Base-by-base conservation (phyloP, 495 filamentous ascomycete species). In the Xeromyces bisporus region DNA sequence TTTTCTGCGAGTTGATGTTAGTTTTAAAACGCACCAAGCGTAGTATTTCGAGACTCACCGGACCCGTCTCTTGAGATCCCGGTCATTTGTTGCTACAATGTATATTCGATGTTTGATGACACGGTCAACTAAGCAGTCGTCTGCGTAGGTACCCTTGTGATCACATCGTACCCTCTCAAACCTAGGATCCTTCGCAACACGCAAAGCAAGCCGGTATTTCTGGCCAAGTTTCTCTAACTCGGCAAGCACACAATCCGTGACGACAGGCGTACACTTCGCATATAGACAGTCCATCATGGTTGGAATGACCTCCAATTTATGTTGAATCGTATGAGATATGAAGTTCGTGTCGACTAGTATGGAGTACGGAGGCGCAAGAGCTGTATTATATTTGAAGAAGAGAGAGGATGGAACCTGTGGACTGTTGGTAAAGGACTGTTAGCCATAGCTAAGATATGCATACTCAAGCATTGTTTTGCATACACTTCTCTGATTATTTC, bases 331-430 rank as follows among this genome's bases (percentile, higher is more conserved):
- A 50, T 91, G 82, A 21, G 74, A 80, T 30, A 96, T 69, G 48
- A 97, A 97, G 51, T 94, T 94, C 56, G 86, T 93, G 56, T 93
- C 84, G 39, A 77, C 65, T 14, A 91, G 74, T 23, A 91, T 68
- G 10, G 64, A 70, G 62, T 92, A 93, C n/a, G 84, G 84, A 2
- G 20, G 20, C 9, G 20, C 20, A 21, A 21, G 20, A 21, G 20
- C 20, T 21, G 20, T 21, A 9, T 21, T 21, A 9, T 21, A 37
- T 18, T 48, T 34, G 35, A 46, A 50, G 39, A 79, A 64, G 26
- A 64, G 51, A 24, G 55, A 51, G n/a, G 67, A 64, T 12, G 51
- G 45, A 20, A 72, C 74, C 29, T 43, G 51, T 28, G 61, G 62
- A 5, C 36, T 34, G 10, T 14, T 17, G 36, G 28, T 42, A 21